Base-by-base conservation (phyloP, 805 yeast species). In the Myxozyma melibiosi region DNA sequence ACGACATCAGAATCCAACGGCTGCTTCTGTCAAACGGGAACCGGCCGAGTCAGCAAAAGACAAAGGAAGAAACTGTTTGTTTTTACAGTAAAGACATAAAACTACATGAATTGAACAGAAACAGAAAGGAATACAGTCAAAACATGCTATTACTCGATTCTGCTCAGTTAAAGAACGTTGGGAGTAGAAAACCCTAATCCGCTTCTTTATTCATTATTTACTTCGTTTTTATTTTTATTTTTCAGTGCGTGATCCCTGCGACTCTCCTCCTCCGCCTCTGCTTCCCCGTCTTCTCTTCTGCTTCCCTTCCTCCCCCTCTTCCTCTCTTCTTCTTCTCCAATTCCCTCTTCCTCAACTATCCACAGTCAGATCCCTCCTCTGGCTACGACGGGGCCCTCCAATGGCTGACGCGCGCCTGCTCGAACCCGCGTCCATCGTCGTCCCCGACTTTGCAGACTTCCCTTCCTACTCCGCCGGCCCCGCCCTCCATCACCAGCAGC, bases 401-500 rank as follows among this genome's bases (percentile, higher is more conserved):
- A 35, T 40, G 41, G 40, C 22, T 37, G 41, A 40, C 42, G 31
- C 46, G 28, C 44, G 54, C 34, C 41, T 41, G 46, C 33, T 33
- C 33, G 46, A 31, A 33, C 48, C 54, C 25, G 28, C 47, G 38
- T 20, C 43, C n/a, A 50, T 53, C 34, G 48, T 46, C 33, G 46
- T 53, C 33, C 62, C 58, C 6, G 58, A 58, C 37, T 58, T 58
- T 41, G 47, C 58, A 14, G 58, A 52, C 46, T 53, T 58, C 37
- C 43, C 62, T 2, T 49, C 55, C 27, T 58, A 57, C 39, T 40
- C 54, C 4, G 47, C 60, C 6, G 40, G 40, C 14, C 42, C 50
- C 1, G 53, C 55, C 8, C 27, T 46, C 38, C 53, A 40, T 38
- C 45, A 20, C n/a, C 45, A 11, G 20, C n/a, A 41, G 16, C 31